Conservation (phyloP, 2,329 filamentous ascomycete genomes). For the Neoarthrinium moseri region DNA sequence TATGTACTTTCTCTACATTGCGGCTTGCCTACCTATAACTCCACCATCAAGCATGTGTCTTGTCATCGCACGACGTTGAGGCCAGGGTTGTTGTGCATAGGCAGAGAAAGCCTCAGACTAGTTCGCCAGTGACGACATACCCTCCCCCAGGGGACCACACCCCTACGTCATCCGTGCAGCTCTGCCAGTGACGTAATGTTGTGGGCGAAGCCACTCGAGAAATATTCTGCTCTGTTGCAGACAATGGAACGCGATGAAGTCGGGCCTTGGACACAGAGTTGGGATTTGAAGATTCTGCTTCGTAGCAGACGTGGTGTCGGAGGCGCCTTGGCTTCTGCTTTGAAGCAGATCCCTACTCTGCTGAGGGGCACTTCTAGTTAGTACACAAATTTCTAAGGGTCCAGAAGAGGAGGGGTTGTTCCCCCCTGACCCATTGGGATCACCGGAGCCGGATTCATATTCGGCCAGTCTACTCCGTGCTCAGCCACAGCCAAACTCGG, state of each 20-base stretch:
- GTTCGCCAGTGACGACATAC: constrained; percentile 9
- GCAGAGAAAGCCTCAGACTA: not conserved
- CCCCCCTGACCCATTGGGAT: no score
- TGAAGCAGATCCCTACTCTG: no score
- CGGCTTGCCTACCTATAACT: constrained; percentile 2
- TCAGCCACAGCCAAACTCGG: no score
- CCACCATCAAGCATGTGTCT: constrained; percentile 4
- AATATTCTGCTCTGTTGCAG: not conserved
- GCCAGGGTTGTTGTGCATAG: not conserved
- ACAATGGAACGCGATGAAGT: not conserved
- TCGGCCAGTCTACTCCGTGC: no score
- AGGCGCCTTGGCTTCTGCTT: no score
- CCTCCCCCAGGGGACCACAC: not conserved
- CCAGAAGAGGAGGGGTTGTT: no score
- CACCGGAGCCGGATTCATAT: no score
- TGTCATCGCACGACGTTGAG: constrained; percentile 2
- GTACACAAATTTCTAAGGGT: no score
- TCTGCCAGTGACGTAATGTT: constrained; percentile 4
- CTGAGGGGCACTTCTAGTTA: no score
- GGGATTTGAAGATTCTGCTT: not conserved
- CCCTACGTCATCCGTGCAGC: constrained; percentile 8
- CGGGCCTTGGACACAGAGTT: not conserved
- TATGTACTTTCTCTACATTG: constrained; percentile 5
- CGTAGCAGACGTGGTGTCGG: no score
- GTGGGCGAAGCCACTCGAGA: not conserved